Evolutionary conservation across 495 filamentous ascomycete genomes (phyloP), one percentile per base, ranked within the genome.

Genomic region (Xylaria venustula): DNA sequence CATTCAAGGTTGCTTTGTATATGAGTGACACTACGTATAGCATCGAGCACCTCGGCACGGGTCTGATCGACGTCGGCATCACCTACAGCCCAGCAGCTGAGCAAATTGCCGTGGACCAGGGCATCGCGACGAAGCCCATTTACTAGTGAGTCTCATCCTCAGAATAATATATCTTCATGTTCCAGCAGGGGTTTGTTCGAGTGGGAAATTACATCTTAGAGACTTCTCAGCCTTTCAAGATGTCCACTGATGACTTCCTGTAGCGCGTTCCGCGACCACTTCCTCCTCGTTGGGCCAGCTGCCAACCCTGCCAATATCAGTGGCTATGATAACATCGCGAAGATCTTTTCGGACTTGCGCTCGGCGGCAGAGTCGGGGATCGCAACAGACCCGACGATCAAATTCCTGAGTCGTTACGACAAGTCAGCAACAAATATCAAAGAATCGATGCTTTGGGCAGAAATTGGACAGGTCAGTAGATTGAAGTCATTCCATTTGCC

Each of bases 361-460:
- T 57, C 58, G 4, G 58, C 70, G 3, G 73, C 73, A 0, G 61
- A 63, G 44, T 64, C 67, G 17, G 47, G 17, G 2, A 60, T 46
- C 12, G 66, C 46, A 3, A 62, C 47, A n/a, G 64, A 64, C 6
- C 49, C 63, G 11, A 61, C 70, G 0, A 71, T 74, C 9, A 69
- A 71, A 12, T 80, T 79, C 47, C 71, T 82, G 41, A 50, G 46
- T 40, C 64, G 67, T 28, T 72, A 58, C 57, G 79, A 82, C 64
- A 81, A 78, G 56, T 79, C 75, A 5, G 78, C 78, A 0, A 77
- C 74, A 5, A 79, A 78, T 40, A 80, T 82, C 62, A 77, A 78
- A 50, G 79, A 80, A n/a, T 76, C 74, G 0, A 44, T 69, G 60
- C 54, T 80, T 14, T 82, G 77, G 75, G 67, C 76, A 37, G 58